Conservation (phyloP, 2,329 filamentous ascomycete genomes). For the Verticillium isaacii region DNA sequence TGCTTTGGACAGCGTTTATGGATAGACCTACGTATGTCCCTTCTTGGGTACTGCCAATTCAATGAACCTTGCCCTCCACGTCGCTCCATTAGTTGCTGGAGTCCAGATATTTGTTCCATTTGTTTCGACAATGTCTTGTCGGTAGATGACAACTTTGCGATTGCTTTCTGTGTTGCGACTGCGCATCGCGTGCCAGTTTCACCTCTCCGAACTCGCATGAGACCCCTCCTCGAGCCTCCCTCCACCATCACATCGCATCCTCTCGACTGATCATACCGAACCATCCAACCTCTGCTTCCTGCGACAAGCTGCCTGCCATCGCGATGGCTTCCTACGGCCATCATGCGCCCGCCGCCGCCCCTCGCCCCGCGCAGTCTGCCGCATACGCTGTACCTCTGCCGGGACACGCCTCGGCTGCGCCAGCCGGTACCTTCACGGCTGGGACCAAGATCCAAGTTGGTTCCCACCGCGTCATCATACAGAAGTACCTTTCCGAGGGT, state of each 20-base stretch:
- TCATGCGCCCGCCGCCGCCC: slow-evolving; percentile 10
- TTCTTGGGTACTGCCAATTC: background rate
- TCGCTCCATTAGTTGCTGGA: background rate
- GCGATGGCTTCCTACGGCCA: slow-evolving; percentile 12
- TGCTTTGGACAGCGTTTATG: background rate
- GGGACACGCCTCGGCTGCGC: slow-evolving; percentile 34
- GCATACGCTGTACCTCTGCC: slow-evolving; percentile 39
- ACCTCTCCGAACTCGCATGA: background rate
- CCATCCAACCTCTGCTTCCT: slow-evolving; percentile 4
- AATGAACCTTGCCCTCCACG: background rate
- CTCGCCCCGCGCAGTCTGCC: slow-evolving; percentile 26
- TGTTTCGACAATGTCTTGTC: background rate
- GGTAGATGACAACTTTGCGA: background rate
- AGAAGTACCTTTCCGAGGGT: slow-evolving; percentile 96
- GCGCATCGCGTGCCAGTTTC: slow-evolving; percentile 1
- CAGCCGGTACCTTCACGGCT: slow-evolving; percentile 84
- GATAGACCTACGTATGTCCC: background rate
- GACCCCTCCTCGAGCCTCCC: slow-evolving; percentile 1
- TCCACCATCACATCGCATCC: background rate
- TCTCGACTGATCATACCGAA: background rate
- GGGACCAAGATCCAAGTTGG: slow-evolving; percentile 97
- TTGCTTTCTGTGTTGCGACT: slow-evolving; percentile 5
- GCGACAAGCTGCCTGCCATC: background rate
- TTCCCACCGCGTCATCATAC: slow-evolving; percentile 85
- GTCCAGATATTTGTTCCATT: background rate